These are phyloP conservation scores for Aspergillus neoniger DNA, from an alignment of 2,329 filamentous ascomycete genomes.

Conservation along the genomic window DNA sequence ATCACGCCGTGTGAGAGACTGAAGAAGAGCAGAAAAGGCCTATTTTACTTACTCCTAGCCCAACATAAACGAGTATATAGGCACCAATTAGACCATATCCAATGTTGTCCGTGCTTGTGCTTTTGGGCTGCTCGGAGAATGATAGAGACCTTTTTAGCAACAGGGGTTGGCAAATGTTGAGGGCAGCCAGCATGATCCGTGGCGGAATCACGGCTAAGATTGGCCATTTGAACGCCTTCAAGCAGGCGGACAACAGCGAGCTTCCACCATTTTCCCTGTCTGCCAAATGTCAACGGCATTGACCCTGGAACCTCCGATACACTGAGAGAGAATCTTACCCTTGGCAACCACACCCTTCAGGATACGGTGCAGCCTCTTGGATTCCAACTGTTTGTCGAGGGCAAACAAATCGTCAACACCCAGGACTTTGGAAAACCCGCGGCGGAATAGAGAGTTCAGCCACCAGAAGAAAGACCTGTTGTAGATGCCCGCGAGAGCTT, in stretches of 20 bases:
- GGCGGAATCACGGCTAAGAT: constrained; percentile 36
- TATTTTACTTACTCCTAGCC: constrained; percentile 40
- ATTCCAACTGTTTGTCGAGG: constrained; percentile 49
- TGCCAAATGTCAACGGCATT: constrained; percentile 16
- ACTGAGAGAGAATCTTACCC: constrained; percentile 26
- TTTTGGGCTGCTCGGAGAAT: constrained; percentile 34
- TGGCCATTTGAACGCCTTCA: constrained; percentile 38
- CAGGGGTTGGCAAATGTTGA: constrained; percentile 43
- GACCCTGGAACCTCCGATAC: background rate
- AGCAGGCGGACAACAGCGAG: constrained; percentile 31
- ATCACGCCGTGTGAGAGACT: background rate
- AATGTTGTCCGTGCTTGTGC: constrained; percentile 31
- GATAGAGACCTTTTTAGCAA: constrained; percentile 40
- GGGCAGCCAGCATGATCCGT: constrained; percentile 36
- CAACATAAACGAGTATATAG: constrained; percentile 46
- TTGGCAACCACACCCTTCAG: constrained; percentile 45
- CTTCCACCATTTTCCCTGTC: constrained; percentile 29
- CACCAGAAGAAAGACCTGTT: constrained; percentile 55
- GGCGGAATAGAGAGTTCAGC: constrained; percentile 55
- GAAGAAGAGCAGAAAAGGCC: background rate
- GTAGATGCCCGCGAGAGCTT: constrained; percentile 56
- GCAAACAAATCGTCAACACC: constrained; percentile 48
- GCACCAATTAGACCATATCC: constrained; percentile 50
- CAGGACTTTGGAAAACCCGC: constrained; percentile 50
- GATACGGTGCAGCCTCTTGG: constrained; percentile 41